Evolutionary conservation across 768 basidiomycete species (phyloP).

Genomic region (Mrakia frigida): DNA sequence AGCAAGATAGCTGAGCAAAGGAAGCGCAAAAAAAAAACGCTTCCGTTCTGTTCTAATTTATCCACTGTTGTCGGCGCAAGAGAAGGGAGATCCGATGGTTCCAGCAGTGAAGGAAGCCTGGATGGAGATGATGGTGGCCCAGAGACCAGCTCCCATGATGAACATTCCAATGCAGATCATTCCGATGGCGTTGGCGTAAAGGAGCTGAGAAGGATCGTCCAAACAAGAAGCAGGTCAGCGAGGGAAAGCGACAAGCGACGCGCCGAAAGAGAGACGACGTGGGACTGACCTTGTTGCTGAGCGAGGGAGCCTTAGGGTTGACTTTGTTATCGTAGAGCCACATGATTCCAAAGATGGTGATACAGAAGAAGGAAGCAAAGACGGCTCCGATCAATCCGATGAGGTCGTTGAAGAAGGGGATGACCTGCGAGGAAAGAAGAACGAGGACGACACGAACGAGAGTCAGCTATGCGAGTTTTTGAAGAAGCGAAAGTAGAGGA

Average conservation of each 20-base stretch:
- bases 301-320: background rate
- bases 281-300: background rate
- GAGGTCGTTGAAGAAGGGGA: slow-evolving; percentile 35
- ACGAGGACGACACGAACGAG: background rate
- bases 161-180: slow-evolving; percentile 34
- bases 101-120: background rate
- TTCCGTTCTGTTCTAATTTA: no score
- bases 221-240: background rate
- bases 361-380: slow-evolving; percentile 34
- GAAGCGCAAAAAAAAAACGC: no score
- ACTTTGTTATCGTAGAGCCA: background rate
- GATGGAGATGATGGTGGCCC: background rate
- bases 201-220: background rate
- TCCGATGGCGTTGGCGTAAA: slow-evolving; percentile 30
- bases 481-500: background rate
- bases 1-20: no score
- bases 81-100: background rate
- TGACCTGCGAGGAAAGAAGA: background rate
- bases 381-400: slow-evolving; percentile 33
- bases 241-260: background rate
- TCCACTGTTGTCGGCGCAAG: background rate
- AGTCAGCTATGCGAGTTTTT: background rate
- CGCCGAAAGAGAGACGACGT: background rate
- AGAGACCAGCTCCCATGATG: slow-evolving; percentile 34
- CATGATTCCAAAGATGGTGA: slow-evolving; percentile 8